Base-by-base conservation (phyloP, 164 flowering plant species). In the Vitis cinerea region DNA sequence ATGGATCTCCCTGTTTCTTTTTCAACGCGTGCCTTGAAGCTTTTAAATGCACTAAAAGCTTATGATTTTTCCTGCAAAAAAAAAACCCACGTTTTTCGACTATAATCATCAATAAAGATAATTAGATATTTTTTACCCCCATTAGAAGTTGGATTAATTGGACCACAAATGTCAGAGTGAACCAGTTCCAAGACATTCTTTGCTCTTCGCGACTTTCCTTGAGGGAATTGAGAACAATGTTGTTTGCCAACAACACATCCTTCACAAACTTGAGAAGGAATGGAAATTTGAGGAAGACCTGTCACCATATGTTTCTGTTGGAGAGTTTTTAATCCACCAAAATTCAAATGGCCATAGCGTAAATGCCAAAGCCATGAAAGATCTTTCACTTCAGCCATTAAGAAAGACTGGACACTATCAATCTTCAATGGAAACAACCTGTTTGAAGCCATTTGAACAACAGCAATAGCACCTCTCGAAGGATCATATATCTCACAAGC, bases 191-290 rank as follows among this genome's bases (percentile, higher is more conserved):
- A 53, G 10, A 62, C 49, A 15, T 30, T 13, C 53, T 70, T 16
- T 53, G 47, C 72, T 62, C 53, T 10, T 53, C 66, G 55, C 37
- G 72, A 29, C 53, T 70, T 61, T 13, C 61, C 66, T 70, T 70
- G 19, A 13, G 44, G 66, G 19, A 70, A 62, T 52, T 37, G 23
- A 31, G 50, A 44, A 37, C 1, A 14, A 16, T 47, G 27, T 47
- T 62, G 52, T 62, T 62, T 62, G 64, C 64, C 50, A 62, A 70
- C 23, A 19, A 19, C 23, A 19, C 23, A 19, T 19, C 1, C 23
- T 19, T 19, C 23, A 19, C 23, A 19, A 30, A 70, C 65, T 52
- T 70, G 13, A 29, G 61, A 61, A 54, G 52, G 72, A 62, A 57
- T 52, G 37, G 13, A 16, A 44, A 60, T 70, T 19, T 70, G 61